phyloP scores from a whole-genome alignment of 164 flowering plant genomes.

The Euptelea pleiosperma region DNA sequence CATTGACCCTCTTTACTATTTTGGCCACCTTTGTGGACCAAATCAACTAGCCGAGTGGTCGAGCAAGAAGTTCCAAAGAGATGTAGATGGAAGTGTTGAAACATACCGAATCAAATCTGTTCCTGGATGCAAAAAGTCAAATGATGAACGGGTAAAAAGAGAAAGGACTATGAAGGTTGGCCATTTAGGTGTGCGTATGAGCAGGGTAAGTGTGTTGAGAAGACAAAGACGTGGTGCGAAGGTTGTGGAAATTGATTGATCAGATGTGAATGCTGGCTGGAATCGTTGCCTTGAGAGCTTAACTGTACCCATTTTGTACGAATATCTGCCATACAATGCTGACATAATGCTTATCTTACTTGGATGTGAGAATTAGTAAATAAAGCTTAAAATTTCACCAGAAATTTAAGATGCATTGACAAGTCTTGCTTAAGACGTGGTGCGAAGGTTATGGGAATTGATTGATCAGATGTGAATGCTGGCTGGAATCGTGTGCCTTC shows the following conservation, averaged over 20 bases:
- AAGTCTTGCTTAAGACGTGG: too few species aligned
- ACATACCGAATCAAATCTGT: conserved; percentile 14
- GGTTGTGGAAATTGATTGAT: conserved; percentile 32
- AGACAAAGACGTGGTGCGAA: conserved; percentile 52
- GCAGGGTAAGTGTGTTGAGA: conserved; percentile 46
- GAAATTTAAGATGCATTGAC: too few species aligned
- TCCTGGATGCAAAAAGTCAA: conserved; percentile 5
- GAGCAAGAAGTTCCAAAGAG: conserved; percentile 21
- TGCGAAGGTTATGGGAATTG: conserved; percentile 39
- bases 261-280: not conserved
- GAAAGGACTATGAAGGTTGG: conserved; percentile 18
- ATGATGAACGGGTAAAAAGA: conserved; percentile 17
- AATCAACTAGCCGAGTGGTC: conserved; percentile 24
- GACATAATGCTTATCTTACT: too few species aligned
- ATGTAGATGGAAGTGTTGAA: conserved; percentile 21
- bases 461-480: conserved; percentile 18
- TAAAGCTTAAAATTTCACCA: too few species aligned
- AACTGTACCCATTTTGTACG: not conserved
- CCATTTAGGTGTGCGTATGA: conserved; percentile 20
- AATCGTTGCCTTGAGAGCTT: not conserved
- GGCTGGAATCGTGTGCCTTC: not conserved
- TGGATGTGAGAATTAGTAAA: too few species aligned
- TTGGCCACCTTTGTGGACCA: conserved; percentile 45
- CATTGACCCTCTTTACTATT: conserved; percentile 58
- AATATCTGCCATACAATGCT: not conserved